Evolutionary conservation across 163 green algal species (phyloP).

Genomic region (Dunaliella salina): DNA sequence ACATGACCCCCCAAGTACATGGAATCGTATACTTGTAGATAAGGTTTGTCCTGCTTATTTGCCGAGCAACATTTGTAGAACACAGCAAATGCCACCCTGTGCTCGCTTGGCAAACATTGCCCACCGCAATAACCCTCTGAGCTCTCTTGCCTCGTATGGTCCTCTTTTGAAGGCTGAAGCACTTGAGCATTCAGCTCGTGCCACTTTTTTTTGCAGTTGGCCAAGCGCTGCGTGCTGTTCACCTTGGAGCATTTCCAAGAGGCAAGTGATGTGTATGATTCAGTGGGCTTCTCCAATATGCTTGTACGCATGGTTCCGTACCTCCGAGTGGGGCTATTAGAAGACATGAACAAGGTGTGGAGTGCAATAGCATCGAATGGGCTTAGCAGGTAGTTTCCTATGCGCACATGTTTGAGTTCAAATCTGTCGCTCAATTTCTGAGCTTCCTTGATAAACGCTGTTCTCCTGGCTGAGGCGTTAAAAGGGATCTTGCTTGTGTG

Average conservation of each 20-base stretch:
- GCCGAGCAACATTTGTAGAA: too few relatives aligned
- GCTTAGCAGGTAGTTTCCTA: neutral
- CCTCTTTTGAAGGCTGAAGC: neutral
- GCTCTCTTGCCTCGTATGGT: neutral
- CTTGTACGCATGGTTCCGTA: constrained; percentile 44
- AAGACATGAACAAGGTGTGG: constrained; percentile 21
- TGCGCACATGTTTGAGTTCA: too few relatives aligned
- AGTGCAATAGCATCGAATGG: neutral
- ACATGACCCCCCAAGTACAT: too few relatives aligned
- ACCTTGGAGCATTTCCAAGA: constrained; percentile 74
- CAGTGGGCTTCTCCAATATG: constrained; percentile 22
- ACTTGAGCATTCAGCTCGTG: neutral
- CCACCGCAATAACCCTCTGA: neutral
- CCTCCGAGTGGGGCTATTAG: constrained; percentile 29
- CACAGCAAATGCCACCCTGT: too few relatives aligned
- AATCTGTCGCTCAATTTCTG: too few relatives aligned
- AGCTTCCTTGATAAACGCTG: too few relatives aligned
- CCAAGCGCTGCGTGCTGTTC: constrained; percentile 77
- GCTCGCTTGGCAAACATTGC: too few relatives aligned
- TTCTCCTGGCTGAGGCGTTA: neutral
- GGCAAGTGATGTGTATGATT: neutral
- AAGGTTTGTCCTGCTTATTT: too few relatives aligned
- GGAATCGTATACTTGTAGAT: too few relatives aligned
- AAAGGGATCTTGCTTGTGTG: neutral
- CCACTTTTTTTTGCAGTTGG: constrained; percentile 48